A percentile compares a stretch with the other conserved stretches of the same genome.
Conservation (phyloP, 805 yeast genomes). For the Teunomyces funiuensis region DNA sequence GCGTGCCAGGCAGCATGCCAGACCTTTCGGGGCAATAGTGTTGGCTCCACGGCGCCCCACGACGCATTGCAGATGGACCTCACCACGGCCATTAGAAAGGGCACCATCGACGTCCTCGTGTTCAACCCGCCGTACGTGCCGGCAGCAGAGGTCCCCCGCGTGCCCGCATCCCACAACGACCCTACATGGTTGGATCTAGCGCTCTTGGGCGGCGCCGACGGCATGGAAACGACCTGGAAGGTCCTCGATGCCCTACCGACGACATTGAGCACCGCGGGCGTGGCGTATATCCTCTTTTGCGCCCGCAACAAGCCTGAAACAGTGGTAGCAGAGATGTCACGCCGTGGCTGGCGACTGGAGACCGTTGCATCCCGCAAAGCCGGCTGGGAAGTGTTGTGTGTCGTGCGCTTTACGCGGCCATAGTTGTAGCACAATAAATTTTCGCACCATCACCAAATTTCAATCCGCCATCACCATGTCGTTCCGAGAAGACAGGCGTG, state of each 20-base stretch:
- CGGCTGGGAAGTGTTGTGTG: slow-evolving; percentile 91
- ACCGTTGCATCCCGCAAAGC: slow-evolving; percentile 72
- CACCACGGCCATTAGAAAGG: slow-evolving; percentile 46
- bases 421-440: no score
- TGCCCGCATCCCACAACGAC: slow-evolving; percentile 48
- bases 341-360: slow-evolving; percentile 52
- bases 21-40: slow-evolving; percentile 22
- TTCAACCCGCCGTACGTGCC: slow-evolving; percentile 99
- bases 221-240: slow-evolving; percentile 80
- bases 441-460: neutral
- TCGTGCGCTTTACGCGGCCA: slow-evolving; percentile 53
- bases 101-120: slow-evolving; percentile 65
- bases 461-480: slow-evolving; percentile 1
- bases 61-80: slow-evolving; percentile 55
- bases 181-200: slow-evolving; percentile 86
- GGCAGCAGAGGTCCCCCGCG: slow-evolving; percentile 65
- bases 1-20: slow-evolving; percentile 54
- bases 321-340: slow-evolving; percentile 50
- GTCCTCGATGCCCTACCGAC: slow-evolving; percentile 55
- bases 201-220: slow-evolving; percentile 82
- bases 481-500: neutral
- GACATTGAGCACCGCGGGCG: slow-evolving; percentile 59
- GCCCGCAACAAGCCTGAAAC: slow-evolving; percentile 80
- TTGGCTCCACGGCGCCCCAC: neutral
- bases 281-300: slow-evolving; percentile 87